Percentiles rank a stretch among this genome's conserved stretches.
phyloP scores from a whole-genome alignment of 106 monocot genomes.

The Acanthochlamys bracteata region DNA sequence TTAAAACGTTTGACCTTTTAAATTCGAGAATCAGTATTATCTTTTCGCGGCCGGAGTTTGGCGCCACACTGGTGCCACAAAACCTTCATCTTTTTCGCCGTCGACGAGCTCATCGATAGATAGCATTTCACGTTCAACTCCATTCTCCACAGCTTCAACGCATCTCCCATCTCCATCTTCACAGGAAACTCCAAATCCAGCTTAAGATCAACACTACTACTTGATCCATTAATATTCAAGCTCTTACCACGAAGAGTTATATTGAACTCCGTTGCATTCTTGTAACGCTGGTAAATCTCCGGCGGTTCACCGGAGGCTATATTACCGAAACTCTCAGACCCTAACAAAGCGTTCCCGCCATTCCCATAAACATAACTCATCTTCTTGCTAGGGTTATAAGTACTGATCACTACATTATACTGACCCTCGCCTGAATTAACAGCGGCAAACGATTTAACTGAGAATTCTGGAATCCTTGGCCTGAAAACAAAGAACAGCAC shows the following conservation, averaged over 20 bases:
- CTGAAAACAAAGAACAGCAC: conserved; percentile 14
- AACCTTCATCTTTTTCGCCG: conserved; percentile 17
- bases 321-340: not conserved
- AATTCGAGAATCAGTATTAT: no score
- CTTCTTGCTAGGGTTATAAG: conserved; percentile 25
- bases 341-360: conserved; percentile 14
- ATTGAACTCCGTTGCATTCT: conserved; percentile 11
- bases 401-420: conserved; percentile 21
- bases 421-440: not conserved
- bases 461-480: conserved; percentile 24
- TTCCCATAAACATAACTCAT: conserved; percentile 19
- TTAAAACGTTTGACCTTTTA: no score
- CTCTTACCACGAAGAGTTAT: conserved; percentile 18
- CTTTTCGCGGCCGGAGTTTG: conserved; percentile 9
- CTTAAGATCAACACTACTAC: conserved; percentile 11
- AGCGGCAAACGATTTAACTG: conserved; percentile 9
- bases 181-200: conserved; percentile 20
- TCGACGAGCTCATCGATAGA: conserved; percentile 5
- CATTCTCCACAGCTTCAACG: conserved; percentile 16
- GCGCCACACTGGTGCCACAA: conserved; percentile 32
- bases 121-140: conserved; percentile 28
- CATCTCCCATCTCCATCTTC: conserved; percentile 13
- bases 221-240: conserved; percentile 18
- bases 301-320: conserved; percentile 30
- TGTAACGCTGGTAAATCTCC: conserved; percentile 11